Evolutionary conservation across 768 basidiomycete species (phyloP).

Genomic region (Boletus edulis): DNA sequence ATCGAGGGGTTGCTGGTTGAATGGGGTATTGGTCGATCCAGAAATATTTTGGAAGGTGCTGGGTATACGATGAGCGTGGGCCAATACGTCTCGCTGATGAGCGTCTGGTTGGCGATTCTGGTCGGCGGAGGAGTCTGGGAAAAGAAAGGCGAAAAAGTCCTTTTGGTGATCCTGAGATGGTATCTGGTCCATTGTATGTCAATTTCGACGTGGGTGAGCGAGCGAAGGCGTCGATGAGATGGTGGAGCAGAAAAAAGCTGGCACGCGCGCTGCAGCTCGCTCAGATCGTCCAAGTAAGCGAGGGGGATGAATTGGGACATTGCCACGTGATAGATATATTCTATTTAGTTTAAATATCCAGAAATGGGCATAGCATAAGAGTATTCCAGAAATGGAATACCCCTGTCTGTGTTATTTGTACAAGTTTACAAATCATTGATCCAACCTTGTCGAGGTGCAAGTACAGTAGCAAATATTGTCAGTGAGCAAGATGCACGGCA

Average conservation of each 20-base stretch:
- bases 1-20: slow-evolving; percentile 43
- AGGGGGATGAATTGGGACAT: not conserved
- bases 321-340: not conserved
- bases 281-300: not conserved
- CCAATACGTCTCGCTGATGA: slow-evolving; percentile 14
- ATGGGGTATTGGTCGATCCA: slow-evolving; percentile 9
- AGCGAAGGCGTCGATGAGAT: slow-evolving; percentile 1
- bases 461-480: too few species aligned
- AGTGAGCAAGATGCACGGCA: not conserved
- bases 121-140: slow-evolving; percentile 29
- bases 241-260: slow-evolving; percentile 3
- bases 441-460: too few species aligned
- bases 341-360: not conserved
- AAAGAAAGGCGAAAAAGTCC: slow-evolving; percentile 35
- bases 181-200: slow-evolving; percentile 19
- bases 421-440: not conserved
- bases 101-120: slow-evolving; percentile 25
- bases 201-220: not conserved
- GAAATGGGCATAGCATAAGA: not conserved
- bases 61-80: slow-evolving; percentile 14
- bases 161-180: slow-evolving; percentile 32
- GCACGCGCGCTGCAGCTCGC: not conserved
- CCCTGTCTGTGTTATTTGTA: slow-evolving; percentile 6
- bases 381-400: not conserved
- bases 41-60: slow-evolving; percentile 1